Base-by-base conservation (phyloP, 345 rosid species). In the Tarenaya hassleriana region DNA sequence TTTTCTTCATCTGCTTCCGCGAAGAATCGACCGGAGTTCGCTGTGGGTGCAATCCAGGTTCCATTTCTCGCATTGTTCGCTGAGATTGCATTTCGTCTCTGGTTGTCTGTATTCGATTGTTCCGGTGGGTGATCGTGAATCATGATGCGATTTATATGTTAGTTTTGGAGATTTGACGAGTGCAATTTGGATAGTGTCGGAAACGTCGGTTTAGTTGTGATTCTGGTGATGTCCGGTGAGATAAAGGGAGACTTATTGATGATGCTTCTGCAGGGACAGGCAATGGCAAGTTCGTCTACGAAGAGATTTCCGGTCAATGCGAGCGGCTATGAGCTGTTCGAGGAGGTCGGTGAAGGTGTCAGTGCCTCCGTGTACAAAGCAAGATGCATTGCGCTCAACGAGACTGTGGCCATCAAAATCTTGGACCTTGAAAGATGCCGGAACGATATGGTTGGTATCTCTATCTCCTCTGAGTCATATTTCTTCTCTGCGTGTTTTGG, bases 401-500 rank as follows among this genome's bases (percentile, higher is more conserved):
- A 80, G 76, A 72, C 61, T 34, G 96, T 88, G 0, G 96, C 96
- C 4, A 64, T 88, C 66, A 88, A 88, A 61, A 85, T 82, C 40
- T 77, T 84, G 62, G 94, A 88, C 72, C 66, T 88, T 20, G 96
- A 88, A 63, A 77, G 62, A 67, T 83, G 86, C 67, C 77, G 70
- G 42, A 80, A 72, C 44, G 84, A 80, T 67, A 44, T 83, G 72
- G 84, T 78, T 74, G 47, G 66, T 38, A 3, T 52, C 32, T 41
- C 7, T 13, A 37, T 37, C 15, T n/a, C n/a, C n/a, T n/a, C n/a
- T n/a, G n/a, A n/a, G n/a, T n/a, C 52, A 13, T 16, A 11, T 24
- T 5, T 47, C 10, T 34, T 11, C 33, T n/a, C n/a, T n/a, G n/a
- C n/a, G n/a, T n/a, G n/a, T n/a, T n/a, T n/a, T n/a, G n/a, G n/a